phyloP scores from a whole-genome alignment of 768 basidiomycete species.

The Mycena indigotica region DNA sequence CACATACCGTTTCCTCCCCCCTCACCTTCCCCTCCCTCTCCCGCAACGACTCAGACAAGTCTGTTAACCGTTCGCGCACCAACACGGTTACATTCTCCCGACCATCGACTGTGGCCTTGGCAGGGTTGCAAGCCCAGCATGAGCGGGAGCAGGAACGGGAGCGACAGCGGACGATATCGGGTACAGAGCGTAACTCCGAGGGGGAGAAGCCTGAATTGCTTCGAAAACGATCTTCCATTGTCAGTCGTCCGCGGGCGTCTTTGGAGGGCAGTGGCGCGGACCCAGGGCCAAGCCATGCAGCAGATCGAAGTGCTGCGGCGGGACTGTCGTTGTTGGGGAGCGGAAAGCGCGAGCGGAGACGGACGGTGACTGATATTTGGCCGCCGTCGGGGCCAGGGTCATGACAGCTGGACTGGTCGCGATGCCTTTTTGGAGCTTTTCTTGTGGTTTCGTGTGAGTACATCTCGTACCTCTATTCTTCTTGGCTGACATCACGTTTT shows the following conservation, averaged over 20 bases:
- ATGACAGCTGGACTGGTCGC: too few species aligned
- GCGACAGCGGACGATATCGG: conserved; percentile 34
- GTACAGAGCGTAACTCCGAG: conserved; percentile 34
- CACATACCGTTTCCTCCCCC: conserved; percentile 58
- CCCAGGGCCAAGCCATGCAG: conserved; percentile 33
- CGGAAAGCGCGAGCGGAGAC: conserved; percentile 40
- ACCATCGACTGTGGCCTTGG: conserved; percentile 55
- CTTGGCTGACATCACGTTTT: too few species aligned
- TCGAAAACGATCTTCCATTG: conserved; percentile 30
- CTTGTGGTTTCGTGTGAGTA: too few species aligned
- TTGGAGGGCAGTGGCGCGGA: conserved; percentile 43
- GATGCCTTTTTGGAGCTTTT: too few species aligned
- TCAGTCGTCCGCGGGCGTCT: conserved; percentile 40
- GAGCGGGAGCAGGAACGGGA: conserved; percentile 39
- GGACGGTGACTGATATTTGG: conserved; percentile 52
- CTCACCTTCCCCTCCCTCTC: conserved; percentile 34
- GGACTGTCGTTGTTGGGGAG: conserved; percentile 28
- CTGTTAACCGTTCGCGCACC: conserved; percentile 34
- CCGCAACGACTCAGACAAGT: conserved; percentile 52
- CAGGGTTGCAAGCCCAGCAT: conserved; percentile 58
- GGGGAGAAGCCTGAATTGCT: conserved; percentile 42
- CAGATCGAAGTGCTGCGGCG: conserved; percentile 44
- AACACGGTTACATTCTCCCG: conserved; percentile 65
- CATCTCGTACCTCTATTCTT: too few species aligned
- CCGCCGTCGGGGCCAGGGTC: conserved; percentile 25